These are phyloP conservation scores for Paramecium caudatum DNA, from an alignment of 73 alveolate genomes.

Conservation along the genomic window DNA sequence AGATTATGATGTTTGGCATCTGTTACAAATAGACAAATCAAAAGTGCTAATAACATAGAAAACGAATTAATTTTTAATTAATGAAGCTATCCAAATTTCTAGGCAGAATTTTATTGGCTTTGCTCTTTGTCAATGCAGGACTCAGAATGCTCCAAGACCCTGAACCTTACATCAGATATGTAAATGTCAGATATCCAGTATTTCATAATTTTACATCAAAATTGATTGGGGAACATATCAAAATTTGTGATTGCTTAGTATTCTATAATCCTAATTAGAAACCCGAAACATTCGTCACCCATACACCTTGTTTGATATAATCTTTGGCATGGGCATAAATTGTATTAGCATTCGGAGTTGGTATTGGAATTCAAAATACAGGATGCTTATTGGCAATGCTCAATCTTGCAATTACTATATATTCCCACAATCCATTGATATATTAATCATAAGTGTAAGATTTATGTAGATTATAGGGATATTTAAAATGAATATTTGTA, in stretches of 20 bases:
- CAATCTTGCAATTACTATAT: background rate
- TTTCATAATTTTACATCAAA: no score
- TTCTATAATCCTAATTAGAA: background rate
- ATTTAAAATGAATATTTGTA: background rate
- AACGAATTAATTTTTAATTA: background rate
- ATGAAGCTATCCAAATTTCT: background rate
- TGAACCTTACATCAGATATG: no score
- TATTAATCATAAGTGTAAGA: background rate
- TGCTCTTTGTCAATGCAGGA: background rate
- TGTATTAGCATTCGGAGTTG: background rate
- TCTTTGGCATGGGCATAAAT: background rate
- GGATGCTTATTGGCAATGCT: slow-evolving; percentile 29
- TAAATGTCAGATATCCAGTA: no score
- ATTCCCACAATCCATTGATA: slow-evolving; percentile 14
- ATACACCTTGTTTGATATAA: background rate
- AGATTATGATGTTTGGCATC: slow-evolving; percentile 18
- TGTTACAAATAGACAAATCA: slow-evolving; percentile 1
- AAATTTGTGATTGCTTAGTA: no score
- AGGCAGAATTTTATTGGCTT: background rate
- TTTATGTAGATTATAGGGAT: background rate
- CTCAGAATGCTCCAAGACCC: no score
- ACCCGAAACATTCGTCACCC: background rate
- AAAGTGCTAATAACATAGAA: slow-evolving; percentile 5
- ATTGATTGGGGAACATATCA: no score
- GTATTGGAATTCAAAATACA: background rate